phyloP scores from a whole-genome alignment of 257 asterid genomes.

The Jacaranda copaia region DNA sequence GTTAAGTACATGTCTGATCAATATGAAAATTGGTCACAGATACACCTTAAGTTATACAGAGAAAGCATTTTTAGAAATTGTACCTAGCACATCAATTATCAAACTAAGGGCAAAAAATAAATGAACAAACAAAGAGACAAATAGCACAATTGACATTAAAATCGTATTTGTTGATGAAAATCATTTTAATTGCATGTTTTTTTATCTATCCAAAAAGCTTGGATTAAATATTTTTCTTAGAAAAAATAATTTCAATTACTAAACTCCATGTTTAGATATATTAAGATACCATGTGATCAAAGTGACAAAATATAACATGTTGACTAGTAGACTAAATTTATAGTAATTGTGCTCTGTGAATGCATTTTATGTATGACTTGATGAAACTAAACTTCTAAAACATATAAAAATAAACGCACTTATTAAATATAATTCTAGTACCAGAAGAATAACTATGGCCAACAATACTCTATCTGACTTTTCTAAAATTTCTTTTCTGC shows the following conservation, averaged over 20 bases:
- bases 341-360: neutral
- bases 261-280: neutral
- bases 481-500: conserved; percentile 71
- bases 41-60: neutral
- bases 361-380: neutral
- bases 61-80: neutral
- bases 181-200: neutral
- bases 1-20: too few relatives aligned
- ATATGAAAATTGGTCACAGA: neutral
- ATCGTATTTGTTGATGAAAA: neutral
- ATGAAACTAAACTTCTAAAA: neutral
- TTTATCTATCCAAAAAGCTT: neutral
- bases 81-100: neutral
- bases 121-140: too few relatives aligned
- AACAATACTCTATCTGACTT: conserved; percentile 74
- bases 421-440: neutral
- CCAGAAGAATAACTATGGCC: neutral
- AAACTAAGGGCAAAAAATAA: neutral
- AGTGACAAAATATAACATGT: neutral
- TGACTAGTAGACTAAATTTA: too few relatives aligned
- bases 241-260: neutral
- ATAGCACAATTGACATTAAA: neutral
- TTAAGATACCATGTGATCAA: neutral
- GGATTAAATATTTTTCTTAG: too few relatives aligned
- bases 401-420: neutral